These are phyloP conservation scores for Epichloe uncinata DNA, from an alignment of 2,329 filamentous ascomycete genomes.

Conservation along the genomic window DNA sequence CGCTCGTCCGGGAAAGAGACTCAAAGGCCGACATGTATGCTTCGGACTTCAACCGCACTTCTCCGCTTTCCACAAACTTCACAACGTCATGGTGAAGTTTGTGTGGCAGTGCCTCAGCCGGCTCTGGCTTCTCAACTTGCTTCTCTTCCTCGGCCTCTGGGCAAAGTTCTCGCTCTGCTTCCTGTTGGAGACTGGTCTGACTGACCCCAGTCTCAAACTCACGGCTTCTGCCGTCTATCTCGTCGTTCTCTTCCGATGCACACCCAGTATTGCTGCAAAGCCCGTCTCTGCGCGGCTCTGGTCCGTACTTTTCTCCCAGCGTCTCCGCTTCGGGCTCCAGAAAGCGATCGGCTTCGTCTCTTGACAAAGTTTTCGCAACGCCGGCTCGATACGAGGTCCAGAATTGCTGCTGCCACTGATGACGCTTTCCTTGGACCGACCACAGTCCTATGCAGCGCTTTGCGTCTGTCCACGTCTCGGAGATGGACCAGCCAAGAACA, in stretches of 20 bases:
- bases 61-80: conserved; percentile 1
- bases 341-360: neutral
- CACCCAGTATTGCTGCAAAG: neutral
- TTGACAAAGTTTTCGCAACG: neutral
- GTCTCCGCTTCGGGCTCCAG: conserved; percentile 1
- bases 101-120: conserved; percentile 24
- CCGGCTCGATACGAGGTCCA: neutral
- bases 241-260: neutral
- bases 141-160: conserved; percentile 50
- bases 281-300: neutral
- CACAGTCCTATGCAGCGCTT: conserved; percentile 14
- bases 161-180: conserved; percentile 55
- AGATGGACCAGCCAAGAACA: conserved; percentile 46
- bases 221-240: neutral
- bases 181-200: conserved; percentile 23
- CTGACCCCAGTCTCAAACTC: neutral
- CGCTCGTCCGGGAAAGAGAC: conserved; percentile 7
- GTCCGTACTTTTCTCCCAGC: neutral
- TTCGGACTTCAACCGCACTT: neutral
- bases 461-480: conserved; percentile 40
- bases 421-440: neutral
- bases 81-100: conserved; percentile 28
- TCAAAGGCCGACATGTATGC: conserved; percentile 10
- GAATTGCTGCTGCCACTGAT: neutral
- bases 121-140: conserved; percentile 34